A percentile compares a stretch with the other conserved stretches of the same genome.
phyloP scores from a whole-genome alignment of 1,139 yeast genomes.

The Candida dubliniensis region DNA sequence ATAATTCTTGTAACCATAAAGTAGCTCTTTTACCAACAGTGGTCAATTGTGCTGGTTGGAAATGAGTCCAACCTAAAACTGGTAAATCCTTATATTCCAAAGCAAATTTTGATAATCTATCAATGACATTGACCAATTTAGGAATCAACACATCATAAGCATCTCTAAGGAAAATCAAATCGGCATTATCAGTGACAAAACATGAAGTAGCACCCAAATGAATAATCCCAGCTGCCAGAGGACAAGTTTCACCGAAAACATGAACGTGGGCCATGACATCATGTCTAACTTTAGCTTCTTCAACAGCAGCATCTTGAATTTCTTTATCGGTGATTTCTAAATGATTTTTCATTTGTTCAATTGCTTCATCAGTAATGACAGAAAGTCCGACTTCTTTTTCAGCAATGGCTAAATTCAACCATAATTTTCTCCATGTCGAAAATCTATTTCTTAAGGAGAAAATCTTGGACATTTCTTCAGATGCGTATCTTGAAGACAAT shows the following conservation, averaged over 20 bases:
- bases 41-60: constrained; percentile 98
- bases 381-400: constrained; percentile 87
- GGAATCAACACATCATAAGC: constrained; percentile 93
- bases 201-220: constrained; percentile 99
- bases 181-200: constrained; percentile 97
- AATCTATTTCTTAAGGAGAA: constrained; percentile 93
- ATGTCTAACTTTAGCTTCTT: constrained; percentile 97
- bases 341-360: constrained; percentile 77
- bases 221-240: constrained; percentile 96
- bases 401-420: constrained; percentile 95
- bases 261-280: constrained; percentile 99
- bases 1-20: constrained; percentile 93
- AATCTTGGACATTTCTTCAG: constrained; percentile 91
- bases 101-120: constrained; percentile 86
- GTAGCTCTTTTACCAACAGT: constrained; percentile 99
- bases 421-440: constrained; percentile 97
- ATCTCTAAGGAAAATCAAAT: constrained; percentile 90
- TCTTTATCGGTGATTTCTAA: constrained; percentile 89
- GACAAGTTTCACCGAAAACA: constrained; percentile 87
- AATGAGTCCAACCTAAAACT: constrained; percentile 98
- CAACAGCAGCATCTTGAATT: constrained; percentile 81
- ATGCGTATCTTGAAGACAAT: constrained; percentile 93
- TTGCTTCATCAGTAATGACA: constrained; percentile 86
- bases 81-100: constrained; percentile 91
- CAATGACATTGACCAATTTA: constrained; percentile 91